phyloP scores from a whole-genome alignment of 306 rosid species.

The Gleditsia sinensis region DNA sequence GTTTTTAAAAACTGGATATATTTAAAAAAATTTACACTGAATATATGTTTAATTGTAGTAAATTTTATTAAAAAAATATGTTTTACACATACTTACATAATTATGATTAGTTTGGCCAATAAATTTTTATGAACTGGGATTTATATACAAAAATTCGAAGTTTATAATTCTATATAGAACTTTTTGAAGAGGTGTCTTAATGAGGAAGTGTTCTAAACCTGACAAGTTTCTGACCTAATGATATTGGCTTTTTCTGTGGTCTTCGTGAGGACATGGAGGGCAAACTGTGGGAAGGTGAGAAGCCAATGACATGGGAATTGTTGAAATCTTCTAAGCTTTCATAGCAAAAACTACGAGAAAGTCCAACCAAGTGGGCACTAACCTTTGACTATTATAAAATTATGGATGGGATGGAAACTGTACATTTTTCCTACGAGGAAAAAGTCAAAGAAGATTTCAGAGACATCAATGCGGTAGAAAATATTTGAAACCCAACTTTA shows the following conservation, averaged over 20 bases:
- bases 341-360: slow-evolving; percentile 14
- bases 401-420: neutral
- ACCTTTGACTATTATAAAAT: slow-evolving; percentile 46
- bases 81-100: too few relatives aligned
- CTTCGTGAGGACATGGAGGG: neutral
- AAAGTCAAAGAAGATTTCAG: slow-evolving; percentile 35
- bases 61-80: too few relatives aligned
- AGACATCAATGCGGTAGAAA: slow-evolving; percentile 4
- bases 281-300: slow-evolving; percentile 38
- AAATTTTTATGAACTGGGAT: too few relatives aligned
- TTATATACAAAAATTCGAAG: too few relatives aligned
- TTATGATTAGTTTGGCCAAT: too few relatives aligned
- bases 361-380: slow-evolving; percentile 53
- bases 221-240: slow-evolving; percentile 39
- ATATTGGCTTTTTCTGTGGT: neutral
- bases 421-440: neutral
- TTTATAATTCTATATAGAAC: too few relatives aligned
- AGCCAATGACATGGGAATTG: slow-evolving; percentile 39
- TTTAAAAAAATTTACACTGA: too few relatives aligned
- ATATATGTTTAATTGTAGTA: too few relatives aligned
- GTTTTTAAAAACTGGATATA: too few relatives aligned
- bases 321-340: slow-evolving; percentile 26
- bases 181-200: neutral
- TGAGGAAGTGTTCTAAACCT: slow-evolving; percentile 23
- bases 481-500: neutral